A percentile compares a stretch with the other conserved stretches of the same genome.
phyloP scores from a whole-genome alignment of 192 early-diverging fungal genomes.

The Gigaspora rosea region DNA sequence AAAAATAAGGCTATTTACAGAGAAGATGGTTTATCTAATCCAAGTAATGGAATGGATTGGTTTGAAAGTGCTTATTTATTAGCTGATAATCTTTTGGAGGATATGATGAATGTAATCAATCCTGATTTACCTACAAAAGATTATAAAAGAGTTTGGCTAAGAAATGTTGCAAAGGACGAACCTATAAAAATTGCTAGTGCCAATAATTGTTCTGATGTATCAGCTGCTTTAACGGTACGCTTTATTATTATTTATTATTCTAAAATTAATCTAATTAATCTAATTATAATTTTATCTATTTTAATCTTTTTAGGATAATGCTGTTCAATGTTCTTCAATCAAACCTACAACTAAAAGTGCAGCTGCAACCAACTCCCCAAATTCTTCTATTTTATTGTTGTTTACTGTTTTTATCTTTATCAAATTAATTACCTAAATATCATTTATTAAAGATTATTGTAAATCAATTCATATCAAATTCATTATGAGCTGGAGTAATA shows the following conservation, averaged over 20 bases:
- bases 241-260: constrained; percentile 1
- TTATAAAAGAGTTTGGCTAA: constrained; percentile 65
- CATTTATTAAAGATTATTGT: no score
- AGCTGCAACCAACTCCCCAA: no score
- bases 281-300: no score
- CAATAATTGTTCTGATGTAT: constrained; percentile 56
- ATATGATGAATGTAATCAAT: constrained; percentile 66
- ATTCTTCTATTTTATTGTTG: no score
- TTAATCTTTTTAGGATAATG: no score
- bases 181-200: constrained; percentile 49
- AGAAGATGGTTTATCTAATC: constrained; percentile 66
- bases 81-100: constrained; percentile 70
- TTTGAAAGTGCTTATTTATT: constrained; percentile 67
- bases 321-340: no score
- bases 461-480: no score
- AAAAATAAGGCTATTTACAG: constrained; percentile 64
- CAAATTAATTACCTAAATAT: no score
- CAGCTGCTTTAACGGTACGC: constrained; percentile 32
- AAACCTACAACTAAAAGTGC: no score
- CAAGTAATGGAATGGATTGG: constrained; percentile 67
- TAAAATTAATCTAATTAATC: neutral
- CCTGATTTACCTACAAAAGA: constrained; percentile 51
- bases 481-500: no score
- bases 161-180: constrained; percentile 64
- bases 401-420: no score